phyloP scores from a whole-genome alignment of 2,329 filamentous ascomycete genomes.

The Colletotrichum trifolii region DNA sequence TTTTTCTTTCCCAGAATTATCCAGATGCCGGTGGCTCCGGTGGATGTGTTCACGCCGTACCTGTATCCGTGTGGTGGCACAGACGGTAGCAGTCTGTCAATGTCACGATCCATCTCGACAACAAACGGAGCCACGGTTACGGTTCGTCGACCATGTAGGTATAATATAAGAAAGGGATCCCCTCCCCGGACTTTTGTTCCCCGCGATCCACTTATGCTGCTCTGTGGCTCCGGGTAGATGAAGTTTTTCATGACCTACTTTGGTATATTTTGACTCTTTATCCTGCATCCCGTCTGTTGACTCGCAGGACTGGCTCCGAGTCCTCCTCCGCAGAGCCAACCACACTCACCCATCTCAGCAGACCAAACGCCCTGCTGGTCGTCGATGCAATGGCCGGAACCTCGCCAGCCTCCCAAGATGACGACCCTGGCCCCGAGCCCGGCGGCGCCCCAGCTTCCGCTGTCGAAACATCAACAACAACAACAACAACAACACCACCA shows the following conservation, averaged over 20 bases:
- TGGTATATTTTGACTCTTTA: too few species aligned
- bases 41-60: neutral
- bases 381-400: conserved; percentile 36
- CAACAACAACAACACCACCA: conserved; percentile 9
- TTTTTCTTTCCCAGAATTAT: conserved; percentile 11
- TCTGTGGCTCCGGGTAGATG: too few species aligned
- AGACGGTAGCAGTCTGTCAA: too few species aligned
- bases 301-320: neutral
- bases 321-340: too few species aligned
- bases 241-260: too few species aligned
- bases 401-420: conserved; percentile 33
- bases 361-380: conserved; percentile 19
- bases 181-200: too few species aligned
- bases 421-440: conserved; percentile 35
- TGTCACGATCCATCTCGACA: too few species aligned
- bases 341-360: conserved; percentile 1
- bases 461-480: neutral
- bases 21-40: conserved; percentile 24
- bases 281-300: neutral
- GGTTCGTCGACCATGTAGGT: too few species aligned
- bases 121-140: too few species aligned
- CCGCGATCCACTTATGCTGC: too few species aligned
- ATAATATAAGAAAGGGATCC: too few species aligned
- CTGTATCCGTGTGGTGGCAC: too few species aligned
- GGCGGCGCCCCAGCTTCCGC: conserved; percentile 9